Conservation (phyloP, 2,329 filamentous ascomycete species). For the Verticillium dahliae region DNA sequence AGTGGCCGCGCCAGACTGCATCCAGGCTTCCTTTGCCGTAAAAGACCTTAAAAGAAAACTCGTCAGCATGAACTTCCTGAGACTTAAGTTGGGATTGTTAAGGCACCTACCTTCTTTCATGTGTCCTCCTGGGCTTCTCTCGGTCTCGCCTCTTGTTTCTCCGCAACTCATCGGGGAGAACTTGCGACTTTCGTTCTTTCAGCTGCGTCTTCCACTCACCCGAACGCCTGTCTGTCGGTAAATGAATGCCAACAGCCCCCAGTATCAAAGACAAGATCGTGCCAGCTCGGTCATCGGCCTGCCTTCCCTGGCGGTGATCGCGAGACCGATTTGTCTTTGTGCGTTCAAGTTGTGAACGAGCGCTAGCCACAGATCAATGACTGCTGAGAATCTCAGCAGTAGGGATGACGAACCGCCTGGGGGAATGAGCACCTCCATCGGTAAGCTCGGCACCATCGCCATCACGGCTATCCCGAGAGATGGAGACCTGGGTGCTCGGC, state of each 20-base stretch:
- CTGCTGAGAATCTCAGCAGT: background rate
- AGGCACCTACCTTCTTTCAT: background rate
- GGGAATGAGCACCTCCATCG: background rate
- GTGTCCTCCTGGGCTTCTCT: background rate
- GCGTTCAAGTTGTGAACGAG: background rate
- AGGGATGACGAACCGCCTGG: background rate
- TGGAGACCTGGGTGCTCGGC: background rate
- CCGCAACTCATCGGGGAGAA: background rate
- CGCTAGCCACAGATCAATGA: background rate
- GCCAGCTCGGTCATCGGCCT: background rate
- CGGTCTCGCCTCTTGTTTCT: background rate
- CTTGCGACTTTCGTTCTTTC: too few relatives aligned
- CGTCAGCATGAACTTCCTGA: background rate
- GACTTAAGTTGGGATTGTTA: too few relatives aligned
- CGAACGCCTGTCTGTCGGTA: background rate
- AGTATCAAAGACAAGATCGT: background rate
- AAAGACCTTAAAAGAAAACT: background rate
- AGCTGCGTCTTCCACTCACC: too few relatives aligned
- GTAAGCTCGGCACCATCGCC: background rate
- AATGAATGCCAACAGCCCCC: background rate
- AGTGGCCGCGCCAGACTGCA: background rate
- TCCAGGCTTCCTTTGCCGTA: background rate
- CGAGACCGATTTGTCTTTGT: background rate
- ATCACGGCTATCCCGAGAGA: background rate
- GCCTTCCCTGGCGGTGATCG: background rate